A percentile compares a stretch with the other conserved stretches of the same genome.
These are phyloP conservation scores for Psilocybe subaeruginosa DNA, from an alignment of 768 basidiomycete genomes.

Conservation along the genomic window DNA sequence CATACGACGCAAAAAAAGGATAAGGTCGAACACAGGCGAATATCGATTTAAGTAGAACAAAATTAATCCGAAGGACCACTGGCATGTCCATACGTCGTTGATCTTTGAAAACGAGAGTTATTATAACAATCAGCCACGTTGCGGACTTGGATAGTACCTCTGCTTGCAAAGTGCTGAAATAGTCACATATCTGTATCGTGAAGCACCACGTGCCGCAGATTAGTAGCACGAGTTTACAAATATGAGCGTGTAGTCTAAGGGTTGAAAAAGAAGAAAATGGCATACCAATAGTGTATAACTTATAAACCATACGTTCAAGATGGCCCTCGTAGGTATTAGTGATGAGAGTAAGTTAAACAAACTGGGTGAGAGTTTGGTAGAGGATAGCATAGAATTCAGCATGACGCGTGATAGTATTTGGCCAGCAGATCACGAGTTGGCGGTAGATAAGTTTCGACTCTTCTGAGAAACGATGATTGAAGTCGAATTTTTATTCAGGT, in stretches of 20 bases:
- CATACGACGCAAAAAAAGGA: conserved; percentile 6
- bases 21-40: conserved; percentile 6
- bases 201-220: not conserved
- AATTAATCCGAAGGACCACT: conserved; percentile 4
- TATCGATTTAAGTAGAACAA: conserved; percentile 15
- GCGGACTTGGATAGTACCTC: not conserved
- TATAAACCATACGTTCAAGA: not conserved
- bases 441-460: no score
- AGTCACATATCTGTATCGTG: conserved; percentile 4
- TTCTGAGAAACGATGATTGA: no score
- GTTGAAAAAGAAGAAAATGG: not conserved
- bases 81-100: conserved; percentile 9
- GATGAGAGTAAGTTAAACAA: not conserved
- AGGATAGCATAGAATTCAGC: not conserved
- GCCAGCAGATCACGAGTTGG: no score
- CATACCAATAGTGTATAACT: conserved; percentile 1
- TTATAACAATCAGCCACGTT: not conserved
- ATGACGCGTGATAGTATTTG: no score
- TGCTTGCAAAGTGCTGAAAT: conserved; percentile 3
- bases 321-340: not conserved
- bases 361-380: not conserved
- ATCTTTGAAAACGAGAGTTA: not conserved
- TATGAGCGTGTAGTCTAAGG: no score
- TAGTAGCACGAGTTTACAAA: not conserved
- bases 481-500: no score